A percentile compares a stretch with the other conserved stretches of the same genome.
Evolutionary conservation across 2,329 filamentous ascomycete species (phyloP).

Genomic region (Aspergillus alliaceus): DNA sequence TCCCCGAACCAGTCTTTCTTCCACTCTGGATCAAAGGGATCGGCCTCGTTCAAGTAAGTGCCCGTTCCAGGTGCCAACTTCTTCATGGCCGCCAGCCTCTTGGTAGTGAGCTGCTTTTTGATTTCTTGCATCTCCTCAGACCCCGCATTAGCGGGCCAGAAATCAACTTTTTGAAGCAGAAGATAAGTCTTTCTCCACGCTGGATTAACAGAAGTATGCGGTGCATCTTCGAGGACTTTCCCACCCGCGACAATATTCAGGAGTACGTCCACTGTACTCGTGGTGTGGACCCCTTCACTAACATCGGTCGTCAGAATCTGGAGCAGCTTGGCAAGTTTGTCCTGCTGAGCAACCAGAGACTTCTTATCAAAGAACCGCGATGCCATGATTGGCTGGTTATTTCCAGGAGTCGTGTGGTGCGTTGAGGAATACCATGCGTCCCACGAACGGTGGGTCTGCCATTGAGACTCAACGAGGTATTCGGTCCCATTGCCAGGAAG

Average conservation of each 20-base stretch:
- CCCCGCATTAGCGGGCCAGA: conserved; percentile 6
- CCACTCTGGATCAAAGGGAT: conserved; percentile 17
- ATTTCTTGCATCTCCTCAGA: neutral
- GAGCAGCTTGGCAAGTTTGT: too few species aligned
- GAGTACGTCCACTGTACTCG: neutral
- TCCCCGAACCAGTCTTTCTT: conserved; percentile 18
- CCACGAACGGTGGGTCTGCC: conserved; percentile 2
- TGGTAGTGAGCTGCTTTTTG: conserved; percentile 5
- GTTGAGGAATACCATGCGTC: conserved; percentile 1
- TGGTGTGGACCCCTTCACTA: neutral
- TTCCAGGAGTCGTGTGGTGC: neutral
- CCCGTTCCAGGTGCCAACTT: conserved; percentile 18
- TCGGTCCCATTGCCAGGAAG: conserved; percentile 11
- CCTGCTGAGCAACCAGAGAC: neutral
- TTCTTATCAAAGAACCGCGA: conserved; percentile 7
- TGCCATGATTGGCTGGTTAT: conserved; percentile 1
- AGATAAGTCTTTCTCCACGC: conserved; percentile 12
- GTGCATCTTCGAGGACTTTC: conserved; percentile 7
- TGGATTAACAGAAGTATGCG: conserved; percentile 14
- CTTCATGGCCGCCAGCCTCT: conserved; percentile 19
- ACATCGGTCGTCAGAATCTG: too few species aligned
- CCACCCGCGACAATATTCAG: conserved; percentile 13
- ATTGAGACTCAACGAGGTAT: conserved; percentile 1
- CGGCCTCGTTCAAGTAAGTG: conserved; percentile 21
- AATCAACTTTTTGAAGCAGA: neutral